These are phyloP conservation scores for Rhodotorula sp. DNA, from an alignment of 1,284 basidiomycete genomes.

Conservation along the genomic window DNA sequence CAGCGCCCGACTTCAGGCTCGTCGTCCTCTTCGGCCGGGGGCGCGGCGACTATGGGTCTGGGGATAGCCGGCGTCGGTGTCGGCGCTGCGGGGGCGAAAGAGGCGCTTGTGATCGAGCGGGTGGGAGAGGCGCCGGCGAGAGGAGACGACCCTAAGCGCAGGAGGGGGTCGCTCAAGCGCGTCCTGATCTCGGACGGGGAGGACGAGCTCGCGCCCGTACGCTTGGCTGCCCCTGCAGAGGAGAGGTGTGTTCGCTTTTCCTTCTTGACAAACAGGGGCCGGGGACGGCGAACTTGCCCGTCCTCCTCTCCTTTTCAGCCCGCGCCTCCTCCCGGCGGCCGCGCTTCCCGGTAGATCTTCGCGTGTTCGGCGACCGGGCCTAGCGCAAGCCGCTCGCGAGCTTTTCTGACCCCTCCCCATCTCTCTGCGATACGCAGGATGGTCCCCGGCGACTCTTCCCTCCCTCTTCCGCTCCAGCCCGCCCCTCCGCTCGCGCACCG, in stretches of 20 bases:
- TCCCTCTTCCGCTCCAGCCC: not conserved
- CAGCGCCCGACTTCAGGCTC: not conserved
- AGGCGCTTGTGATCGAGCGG: slow-evolving; percentile 13
- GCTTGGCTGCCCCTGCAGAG: not conserved
- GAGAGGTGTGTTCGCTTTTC: not conserved
- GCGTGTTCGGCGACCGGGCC: not conserved
- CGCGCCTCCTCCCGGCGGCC: not conserved
- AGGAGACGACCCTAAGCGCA: not conserved
- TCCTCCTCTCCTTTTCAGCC: not conserved
- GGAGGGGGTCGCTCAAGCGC: slow-evolving; percentile 15
- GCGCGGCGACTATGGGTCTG: not conserved
- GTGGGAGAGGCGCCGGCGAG: not conserved
- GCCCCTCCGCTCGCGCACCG: not conserved
- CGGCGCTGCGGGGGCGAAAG: not conserved
- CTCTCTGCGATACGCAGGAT: not conserved
- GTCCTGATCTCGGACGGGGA: slow-evolving; percentile 7
- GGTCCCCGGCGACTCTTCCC: not conserved
- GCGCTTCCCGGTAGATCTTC: not conserved
- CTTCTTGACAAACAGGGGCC: not conserved
- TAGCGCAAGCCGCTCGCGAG: not conserved
- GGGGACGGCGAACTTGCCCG: not conserved
- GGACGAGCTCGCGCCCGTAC: slow-evolving; percentile 1
- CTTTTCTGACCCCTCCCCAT: not conserved
- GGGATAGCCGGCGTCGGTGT: slow-evolving; percentile 7
- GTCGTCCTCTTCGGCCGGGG: not conserved